Evolutionary conservation across 768 basidiomycete species (phyloP), one percentile per base, ranked within the genome.

Genomic region (Pleurotus salmoneostramineus): DNA sequence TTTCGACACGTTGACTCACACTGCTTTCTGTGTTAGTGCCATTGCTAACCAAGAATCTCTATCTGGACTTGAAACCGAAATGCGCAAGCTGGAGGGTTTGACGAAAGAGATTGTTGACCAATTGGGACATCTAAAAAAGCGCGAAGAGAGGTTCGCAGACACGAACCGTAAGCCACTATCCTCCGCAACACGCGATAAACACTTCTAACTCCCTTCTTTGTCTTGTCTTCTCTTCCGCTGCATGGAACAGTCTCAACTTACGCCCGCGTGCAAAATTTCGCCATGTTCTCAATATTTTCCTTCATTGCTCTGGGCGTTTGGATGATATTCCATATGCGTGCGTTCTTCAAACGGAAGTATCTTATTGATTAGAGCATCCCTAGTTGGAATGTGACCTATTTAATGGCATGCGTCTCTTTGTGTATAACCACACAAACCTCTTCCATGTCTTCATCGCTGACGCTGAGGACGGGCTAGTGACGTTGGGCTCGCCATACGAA

Each of bases 21-120:
- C 40, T 42, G 8, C 40, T 42, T 42, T 42, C n/a, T 42, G n/a
- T 27, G 59, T 1, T 66, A 97, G 95, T 65, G 97, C 97, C 27
- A 99, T 98, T 70, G 97, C 97, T 7, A 98, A 97, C 74, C 95
- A 98, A 70, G 97, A 99, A 70, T 95, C 93, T 0, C 78, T 98
- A 0, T 97, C 94, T 5, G 91, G 90, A 0, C 83, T 99, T 15
- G 97, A 99, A 74, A 95, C 93, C 0, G 97, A 98, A 72, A 98
- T 98, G 95, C 85, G 95, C 42, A 98, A 98, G 67, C 79, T 99
- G 2, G 97, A 99, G 70, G 95, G 93, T 0, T 71, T 98, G 11
- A 90, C 95, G 36, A 93, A 95, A 69, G 97, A 98, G 75, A 86
- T 99, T 54, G 85, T 89, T 11, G 95, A 98, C 64, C 95, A 99